Evolutionary conservation across 1,284 basidiomycete genomes (phyloP), one percentile per base, ranked within the genome.

Genomic region (Heterobasidion irregulare): DNA sequence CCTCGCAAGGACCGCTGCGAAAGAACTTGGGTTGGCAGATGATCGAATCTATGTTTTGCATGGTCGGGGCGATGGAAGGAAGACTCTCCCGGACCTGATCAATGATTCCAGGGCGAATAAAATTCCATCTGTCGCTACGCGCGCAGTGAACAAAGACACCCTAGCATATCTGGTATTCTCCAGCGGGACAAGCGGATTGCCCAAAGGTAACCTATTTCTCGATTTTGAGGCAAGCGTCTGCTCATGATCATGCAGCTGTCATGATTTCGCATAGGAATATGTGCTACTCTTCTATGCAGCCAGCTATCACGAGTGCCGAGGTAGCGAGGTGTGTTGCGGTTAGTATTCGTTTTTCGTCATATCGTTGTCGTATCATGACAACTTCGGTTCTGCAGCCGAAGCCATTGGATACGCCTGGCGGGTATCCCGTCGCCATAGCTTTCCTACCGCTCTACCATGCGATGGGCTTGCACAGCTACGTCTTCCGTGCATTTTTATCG

Each of bases 221-320:
- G 1, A 8, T 38, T 6, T 46, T 50, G 47, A 8, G 26, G 1
- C 10, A 16, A 1, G 26, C 36, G 16, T 6, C 41, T 33, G 26
- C 38, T 41, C n/a, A 41, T 41, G 26, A 15, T 47, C 18, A 15
- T 15, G 6, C 52, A 89, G 87, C 78, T 10, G 83, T 89, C 33
- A 87, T 85, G 85, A 80, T 88, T 35, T 83, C 87, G 1, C 87
- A 90, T 59, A 79, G 81, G 33, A 89, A 89, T 65, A 50, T 89
- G 6, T 69, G 77, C 35, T 76, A 70, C 57, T 75, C 79, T 0
- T n/a, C 82, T 1, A 53, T 61, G 2, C 83, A 87, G 62, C 52
- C 62, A 0, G 60, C 70, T 0, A 65, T 78, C 2, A 16, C 72
- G 1, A 44, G n/a, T 0, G 55, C 65, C 48, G 68, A 62, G 32